Evolutionary conservation across 192 early-diverging fungal genomes (phyloP).

Genomic region (Allomyces macrogynus): DNA sequence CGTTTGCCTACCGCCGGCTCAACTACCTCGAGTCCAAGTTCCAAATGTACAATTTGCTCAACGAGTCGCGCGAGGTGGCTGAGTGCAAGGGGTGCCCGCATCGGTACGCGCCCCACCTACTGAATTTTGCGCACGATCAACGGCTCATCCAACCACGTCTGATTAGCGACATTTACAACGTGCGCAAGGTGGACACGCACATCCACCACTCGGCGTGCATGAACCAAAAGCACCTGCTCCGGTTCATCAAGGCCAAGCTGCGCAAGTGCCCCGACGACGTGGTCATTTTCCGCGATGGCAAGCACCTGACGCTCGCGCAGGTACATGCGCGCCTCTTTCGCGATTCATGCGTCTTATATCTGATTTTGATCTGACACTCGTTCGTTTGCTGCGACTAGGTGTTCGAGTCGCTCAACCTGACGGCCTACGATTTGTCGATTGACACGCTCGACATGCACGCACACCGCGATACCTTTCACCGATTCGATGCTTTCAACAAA

Average conservation of each 20-base stretch:
- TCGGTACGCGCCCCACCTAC: neutral
- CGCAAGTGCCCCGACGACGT: conserved; percentile 48
- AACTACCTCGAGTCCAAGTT: conserved; percentile 82
- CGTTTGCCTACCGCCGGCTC: conserved; percentile 72
- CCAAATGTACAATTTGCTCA: conserved; percentile 74
- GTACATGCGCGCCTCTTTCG: no score
- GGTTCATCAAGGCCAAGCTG: conserved; percentile 86
- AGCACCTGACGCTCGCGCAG: conserved; percentile 52
- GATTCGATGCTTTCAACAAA: conserved; percentile 36
- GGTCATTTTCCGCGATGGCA: conserved; percentile 69
- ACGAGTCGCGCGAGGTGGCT: conserved; percentile 85
- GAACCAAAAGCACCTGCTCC: conserved; percentile 89
- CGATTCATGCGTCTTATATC: no score
- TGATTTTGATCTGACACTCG: no score
- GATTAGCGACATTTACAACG: conserved; percentile 88
- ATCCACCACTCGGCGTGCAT: conserved; percentile 82
- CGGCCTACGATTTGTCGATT: conserved; percentile 81
- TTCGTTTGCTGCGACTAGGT: conserved; percentile 14
- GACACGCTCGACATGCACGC: conserved; percentile 94
- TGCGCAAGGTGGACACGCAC: conserved; percentile 94
- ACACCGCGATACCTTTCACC: conserved; percentile 3
- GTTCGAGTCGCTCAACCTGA: conserved; percentile 72
- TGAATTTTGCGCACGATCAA: no score
- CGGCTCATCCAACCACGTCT: no score
- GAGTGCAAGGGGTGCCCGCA: conserved; percentile 47